These are phyloP conservation scores for Penium margaritaceum DNA, from an alignment of 139 green algal species.

Conservation along the genomic window DNA sequence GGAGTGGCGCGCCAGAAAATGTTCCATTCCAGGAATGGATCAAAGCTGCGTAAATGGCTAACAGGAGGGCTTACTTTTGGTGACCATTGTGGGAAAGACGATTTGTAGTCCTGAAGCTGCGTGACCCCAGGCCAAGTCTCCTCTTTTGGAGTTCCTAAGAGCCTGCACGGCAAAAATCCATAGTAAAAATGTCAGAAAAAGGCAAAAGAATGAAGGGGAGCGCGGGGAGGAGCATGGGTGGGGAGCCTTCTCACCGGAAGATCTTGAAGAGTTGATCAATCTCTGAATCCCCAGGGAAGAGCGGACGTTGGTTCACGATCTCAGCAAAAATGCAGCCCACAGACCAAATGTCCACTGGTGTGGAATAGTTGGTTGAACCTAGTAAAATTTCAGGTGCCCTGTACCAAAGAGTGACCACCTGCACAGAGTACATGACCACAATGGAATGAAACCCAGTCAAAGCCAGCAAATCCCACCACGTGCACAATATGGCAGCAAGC, in stretches of 20 bases:
- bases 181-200: slow-evolving; percentile 11
- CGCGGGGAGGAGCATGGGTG: not conserved
- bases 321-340: slow-evolving; percentile 97
- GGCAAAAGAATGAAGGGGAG: not conserved
- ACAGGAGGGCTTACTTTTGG: slow-evolving; percentile 13
- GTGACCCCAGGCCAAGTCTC: slow-evolving; percentile 49
- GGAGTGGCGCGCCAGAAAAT: too few species aligned
- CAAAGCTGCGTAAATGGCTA: too few species aligned
- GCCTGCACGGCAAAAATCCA: too few species aligned
- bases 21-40: too few species aligned
- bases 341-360: slow-evolving; percentile 90
- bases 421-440: not conserved
- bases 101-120: slow-evolving; percentile 50
- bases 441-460: not conserved
- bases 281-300: slow-evolving; percentile 77
- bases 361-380: slow-evolving; percentile 83
- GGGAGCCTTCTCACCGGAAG: slow-evolving; percentile 39
- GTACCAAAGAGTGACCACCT: slow-evolving; percentile 93
- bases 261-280: slow-evolving; percentile 60
- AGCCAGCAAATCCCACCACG: not conserved
- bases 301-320: slow-evolving; percentile 71
- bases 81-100: slow-evolving; percentile 51
- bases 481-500: not conserved
- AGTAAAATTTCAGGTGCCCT: slow-evolving; percentile 91
- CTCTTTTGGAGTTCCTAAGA: slow-evolving; percentile 53